Evolutionary conservation across 768 basidiomycete genomes (phyloP), one percentile per base, ranked within the genome.

Genomic region (Tephrocybe rancida): DNA sequence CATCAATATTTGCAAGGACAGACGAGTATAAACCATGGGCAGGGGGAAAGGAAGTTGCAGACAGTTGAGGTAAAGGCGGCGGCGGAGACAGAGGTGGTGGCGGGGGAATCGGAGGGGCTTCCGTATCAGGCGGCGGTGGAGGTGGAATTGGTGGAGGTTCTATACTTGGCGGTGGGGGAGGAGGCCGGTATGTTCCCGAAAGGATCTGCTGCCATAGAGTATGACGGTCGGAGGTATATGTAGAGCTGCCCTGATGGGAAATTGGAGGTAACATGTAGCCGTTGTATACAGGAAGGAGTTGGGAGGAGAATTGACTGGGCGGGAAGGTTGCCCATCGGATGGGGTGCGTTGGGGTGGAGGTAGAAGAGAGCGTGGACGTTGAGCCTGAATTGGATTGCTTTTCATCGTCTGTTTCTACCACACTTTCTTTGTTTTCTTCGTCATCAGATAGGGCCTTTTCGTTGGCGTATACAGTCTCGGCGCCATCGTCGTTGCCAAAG

Each of bases 281-380:
- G 9, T 65, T 73, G 62, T 84, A 87, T 1, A 81, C 48, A 4
- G 82, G 81, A 14, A 90, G 80, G 25, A 75, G 73, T 35, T 74
- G 68, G 30, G 75, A 84, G 3, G 80, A 79, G 61, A 90, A 90
- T 54, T 83, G 76, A 9, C 77, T 76, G 32, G 73, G 65, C 3
- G 87, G 84, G 60, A 86, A 90, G 30, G 55, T 64, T 10, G 85
- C 88, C 88, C 89, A 90, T 48, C 87, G 76, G 29, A 60, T 65
- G 11, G 52, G 54, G 27, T 48, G 38, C 2, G 24, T 9, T 32
- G 38, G 37, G 38, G 55, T 39, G 21, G 47, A 27, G 13, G 13
- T 45, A 35, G 34, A 55, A 41, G 14, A 53, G 13, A 27, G 43
- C 30, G 49, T 35, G 13, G 29, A 53, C 5, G 34, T 52, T 25